A percentile compares a stretch with the other conserved stretches of the same genome.
These are phyloP conservation scores for Inonotus hispidus DNA, from an alignment of 1,284 basidiomycete genomes.

Conservation along the genomic window DNA sequence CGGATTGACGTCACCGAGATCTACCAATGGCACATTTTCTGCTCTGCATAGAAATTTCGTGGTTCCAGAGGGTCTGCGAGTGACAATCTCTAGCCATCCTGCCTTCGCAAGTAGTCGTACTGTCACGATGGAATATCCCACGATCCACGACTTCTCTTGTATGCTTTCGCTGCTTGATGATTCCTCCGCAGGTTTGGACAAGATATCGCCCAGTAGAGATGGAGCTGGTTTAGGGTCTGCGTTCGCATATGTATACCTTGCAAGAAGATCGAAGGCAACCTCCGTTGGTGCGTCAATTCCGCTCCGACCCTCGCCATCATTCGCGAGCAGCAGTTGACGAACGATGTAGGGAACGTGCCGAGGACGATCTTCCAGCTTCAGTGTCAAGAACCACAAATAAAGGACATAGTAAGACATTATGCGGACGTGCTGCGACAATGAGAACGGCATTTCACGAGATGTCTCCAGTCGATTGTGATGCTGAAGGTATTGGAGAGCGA, in stretches of 20 bases:
- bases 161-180: constrained; percentile 33
- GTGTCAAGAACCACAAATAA: constrained; percentile 92
- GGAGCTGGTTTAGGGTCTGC: constrained; percentile 87
- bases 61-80: constrained; percentile 86
- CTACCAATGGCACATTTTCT: constrained; percentile 86
- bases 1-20: constrained; percentile 76
- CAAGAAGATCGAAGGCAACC: constrained; percentile 97
- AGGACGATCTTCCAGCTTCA: constrained; percentile 82
- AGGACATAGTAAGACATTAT: constrained; percentile 92
- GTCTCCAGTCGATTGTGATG: constrained; percentile 76
- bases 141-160: constrained; percentile 77
- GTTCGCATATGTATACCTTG: constrained; percentile 91
- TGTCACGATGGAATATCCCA: constrained; percentile 85
- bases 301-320: constrained; percentile 56
- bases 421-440: constrained; percentile 93
- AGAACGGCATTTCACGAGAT: constrained; percentile 68
- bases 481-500: constrained; percentile 92
- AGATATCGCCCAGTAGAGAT: constrained; percentile 72
- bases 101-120: constrained; percentile 68
- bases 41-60: constrained; percentile 84
- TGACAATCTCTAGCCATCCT: constrained; percentile 89
- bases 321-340: constrained; percentile 82
- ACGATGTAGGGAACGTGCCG: constrained; percentile 86
- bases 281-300: constrained; percentile 88
- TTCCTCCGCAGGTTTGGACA: constrained; percentile 26